Evolutionary conservation across 1,284 basidiomycete species (phyloP), one percentile per base, ranked within the genome.

Genomic region (Peniophora sp.): DNA sequence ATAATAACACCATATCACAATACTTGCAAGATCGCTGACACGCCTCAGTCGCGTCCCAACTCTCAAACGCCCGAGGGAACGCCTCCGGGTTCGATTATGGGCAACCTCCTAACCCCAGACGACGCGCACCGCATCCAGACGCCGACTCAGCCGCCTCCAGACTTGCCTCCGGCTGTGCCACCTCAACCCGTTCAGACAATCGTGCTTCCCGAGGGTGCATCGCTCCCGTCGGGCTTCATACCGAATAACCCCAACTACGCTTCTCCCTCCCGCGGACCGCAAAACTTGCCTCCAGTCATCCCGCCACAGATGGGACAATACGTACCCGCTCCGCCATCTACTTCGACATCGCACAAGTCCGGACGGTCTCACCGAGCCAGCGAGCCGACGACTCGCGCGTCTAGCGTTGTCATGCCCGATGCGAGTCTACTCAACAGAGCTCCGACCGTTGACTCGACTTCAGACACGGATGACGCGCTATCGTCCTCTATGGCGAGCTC

Each of bases 191-290:
- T 57, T 41, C 37, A 23, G 3, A 27, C 54, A 37, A 23, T 54
- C 24, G 8, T 56, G 9, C 37, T 58, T 3, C 23, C 53, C 0
- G 52, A 54, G 32, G 60, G 56, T 32, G 27, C 27, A 32, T 32
- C 12, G 39, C 58, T 64, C 1, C 67, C 66, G 35, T 60, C 58
- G 2, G 65, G 65, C 3, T 68, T 68, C 52, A 51, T 67, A 20
- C 62, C 64, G 0, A 60, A 54, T 22, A 57, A 58, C 1, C 51
- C 58, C 14, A 52, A 62, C 9, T 47, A 48, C 15, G 36, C 48
- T 43, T 54, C 56, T 32, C 51, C 55, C 15, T 41, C 37, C n/a
- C 37, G 37, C 15, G 37, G 37, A 34, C 32, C 49, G 20, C 27
- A 55, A 39, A 47, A 49, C 5, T 43, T 22, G 52, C 42, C 49